These are phyloP conservation scores for Flaveria linearis DNA, from an alignment of 129 eudicot genomes.

Conservation along the genomic window DNA sequence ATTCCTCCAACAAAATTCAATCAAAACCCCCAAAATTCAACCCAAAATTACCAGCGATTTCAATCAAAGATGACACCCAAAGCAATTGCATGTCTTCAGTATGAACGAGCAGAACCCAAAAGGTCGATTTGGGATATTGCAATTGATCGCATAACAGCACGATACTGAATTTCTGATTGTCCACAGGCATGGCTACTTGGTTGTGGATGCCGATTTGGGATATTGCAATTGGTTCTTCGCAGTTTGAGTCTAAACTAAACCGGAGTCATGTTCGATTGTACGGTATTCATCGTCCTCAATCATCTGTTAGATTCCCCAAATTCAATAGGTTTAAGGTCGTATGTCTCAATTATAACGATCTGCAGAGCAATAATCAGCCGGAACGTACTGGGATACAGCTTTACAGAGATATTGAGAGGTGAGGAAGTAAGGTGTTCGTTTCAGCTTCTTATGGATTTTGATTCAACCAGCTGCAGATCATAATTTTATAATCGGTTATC, in stretches of 20 bases:
- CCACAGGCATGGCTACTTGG: slow-evolving; percentile 49
- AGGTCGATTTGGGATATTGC: too few relatives aligned
- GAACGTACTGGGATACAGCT: slow-evolving; percentile 63
- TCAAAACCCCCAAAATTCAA: too few relatives aligned
- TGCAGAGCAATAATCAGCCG: slow-evolving; percentile 27
- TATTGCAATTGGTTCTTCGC: slow-evolving; percentile 14
- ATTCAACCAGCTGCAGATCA: not conserved
- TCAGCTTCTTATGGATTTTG: not conserved
- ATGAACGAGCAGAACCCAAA: too few relatives aligned
- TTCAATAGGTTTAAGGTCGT: slow-evolving; percentile 32
- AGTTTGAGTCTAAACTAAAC: slow-evolving; percentile 24
- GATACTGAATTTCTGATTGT: slow-evolving; percentile 2
- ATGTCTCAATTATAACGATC: slow-evolving; percentile 41
- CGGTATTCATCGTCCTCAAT: slow-evolving; percentile 28
- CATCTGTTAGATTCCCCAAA: slow-evolving; percentile 16
- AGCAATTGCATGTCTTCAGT: too few relatives aligned
- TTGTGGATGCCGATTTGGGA: slow-evolving; percentile 39
- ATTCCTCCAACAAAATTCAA: too few relatives aligned
- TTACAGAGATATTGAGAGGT: slow-evolving; percentile 87
- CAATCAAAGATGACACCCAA: too few relatives aligned
- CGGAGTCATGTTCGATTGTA: slow-evolving; percentile 29
- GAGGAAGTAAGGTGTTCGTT: slow-evolving; percentile 31
- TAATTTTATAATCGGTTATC: not conserved
- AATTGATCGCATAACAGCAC: too few relatives aligned
- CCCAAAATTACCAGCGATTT: too few relatives aligned